A percentile compares a stretch with the other conserved stretches of the same genome.
Conservation (phyloP, 768 basidiomycete genomes). For the Strobilomyces dryophilus region DNA sequence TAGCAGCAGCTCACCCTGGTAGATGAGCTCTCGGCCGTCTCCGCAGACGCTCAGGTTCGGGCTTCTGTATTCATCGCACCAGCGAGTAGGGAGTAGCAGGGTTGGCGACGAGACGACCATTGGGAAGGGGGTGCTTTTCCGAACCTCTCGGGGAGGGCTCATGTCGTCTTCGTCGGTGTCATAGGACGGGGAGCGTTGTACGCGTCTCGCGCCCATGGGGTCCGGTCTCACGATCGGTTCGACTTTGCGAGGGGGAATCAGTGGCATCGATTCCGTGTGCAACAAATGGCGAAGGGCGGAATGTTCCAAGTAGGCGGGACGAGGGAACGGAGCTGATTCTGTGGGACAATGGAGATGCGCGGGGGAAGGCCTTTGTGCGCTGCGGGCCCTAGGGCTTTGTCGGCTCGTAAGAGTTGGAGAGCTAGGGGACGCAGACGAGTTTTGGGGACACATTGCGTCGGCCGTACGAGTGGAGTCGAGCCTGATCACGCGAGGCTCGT, state of each 20-base stretch:
- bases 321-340: conserved; percentile 45
- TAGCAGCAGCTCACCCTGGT: conserved; percentile 47
- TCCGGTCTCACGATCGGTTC: conserved; percentile 29
- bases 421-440: conserved; percentile 34
- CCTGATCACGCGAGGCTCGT: conserved; percentile 72
- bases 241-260: conserved; percentile 36
- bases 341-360: conserved; percentile 28
- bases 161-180: conserved; percentile 71
- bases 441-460: conserved; percentile 42
- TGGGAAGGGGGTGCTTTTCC: conserved; percentile 21
- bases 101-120: conserved; percentile 32
- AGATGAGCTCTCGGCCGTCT: conserved; percentile 73
- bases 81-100: conserved; percentile 68
- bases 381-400: conserved; percentile 34
- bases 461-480: conserved; percentile 40
- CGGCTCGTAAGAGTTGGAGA: conserved; percentile 48
- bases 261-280: conserved; percentile 44
- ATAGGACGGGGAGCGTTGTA: conserved; percentile 38
- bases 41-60: conserved; percentile 54
- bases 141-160: conserved; percentile 44
- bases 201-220: conserved; percentile 13
- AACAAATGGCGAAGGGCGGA: conserved; percentile 70
- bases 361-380: conserved; percentile 23
- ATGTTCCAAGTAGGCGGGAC: conserved; percentile 73
- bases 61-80: conserved; percentile 69